Evolutionary conservation across 208 protist genomes (phyloP).

Genomic region (Leishmania amazonensis): DNA sequence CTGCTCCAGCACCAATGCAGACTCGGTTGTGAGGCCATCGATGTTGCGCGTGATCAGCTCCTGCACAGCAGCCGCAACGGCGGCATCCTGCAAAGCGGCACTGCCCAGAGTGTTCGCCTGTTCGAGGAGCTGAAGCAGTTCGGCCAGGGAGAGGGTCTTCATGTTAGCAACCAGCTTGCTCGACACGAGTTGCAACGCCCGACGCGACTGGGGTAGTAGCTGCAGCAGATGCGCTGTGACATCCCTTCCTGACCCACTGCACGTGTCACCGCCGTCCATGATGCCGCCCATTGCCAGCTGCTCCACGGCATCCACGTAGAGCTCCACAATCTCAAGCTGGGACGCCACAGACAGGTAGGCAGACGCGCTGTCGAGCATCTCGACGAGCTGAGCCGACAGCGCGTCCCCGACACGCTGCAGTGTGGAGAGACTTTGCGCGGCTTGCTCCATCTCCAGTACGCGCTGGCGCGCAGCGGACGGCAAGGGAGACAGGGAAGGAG

Average conservation of each 20-base stretch:
- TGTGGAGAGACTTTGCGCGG: constrained; percentile 45
- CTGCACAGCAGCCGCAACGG: constrained; percentile 62
- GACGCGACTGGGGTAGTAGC: constrained; percentile 43
- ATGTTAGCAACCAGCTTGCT: constrained; percentile 60
- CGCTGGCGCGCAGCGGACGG: constrained; percentile 11
- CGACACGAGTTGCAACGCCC: constrained; percentile 47
- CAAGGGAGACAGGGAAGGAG: not conserved
- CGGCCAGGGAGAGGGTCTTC: constrained; percentile 30
- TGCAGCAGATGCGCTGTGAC: constrained; percentile 21
- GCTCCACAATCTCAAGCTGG: constrained; percentile 62
- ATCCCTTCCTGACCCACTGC: not conserved
- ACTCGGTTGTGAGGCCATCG: constrained; percentile 28
- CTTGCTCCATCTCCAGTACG: constrained; percentile 32
- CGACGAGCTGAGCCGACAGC: constrained; percentile 63
- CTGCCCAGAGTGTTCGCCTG: constrained; percentile 56
- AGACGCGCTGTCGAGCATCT: constrained; percentile 54
- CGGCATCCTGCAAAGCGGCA: constrained; percentile 56
- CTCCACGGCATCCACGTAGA: constrained; percentile 44
- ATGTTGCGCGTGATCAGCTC: constrained; percentile 59
- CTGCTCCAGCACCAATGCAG: constrained; percentile 34
- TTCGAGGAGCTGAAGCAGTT: constrained; percentile 71
- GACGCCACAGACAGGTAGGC: constrained; percentile 59
- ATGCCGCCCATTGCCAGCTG: constrained; percentile 17
- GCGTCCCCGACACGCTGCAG: constrained; percentile 53
- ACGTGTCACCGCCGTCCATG: not conserved